Base-by-base conservation (phyloP, 2,329 filamentous ascomycete genomes). In the Colletotrichum musae region DNA sequence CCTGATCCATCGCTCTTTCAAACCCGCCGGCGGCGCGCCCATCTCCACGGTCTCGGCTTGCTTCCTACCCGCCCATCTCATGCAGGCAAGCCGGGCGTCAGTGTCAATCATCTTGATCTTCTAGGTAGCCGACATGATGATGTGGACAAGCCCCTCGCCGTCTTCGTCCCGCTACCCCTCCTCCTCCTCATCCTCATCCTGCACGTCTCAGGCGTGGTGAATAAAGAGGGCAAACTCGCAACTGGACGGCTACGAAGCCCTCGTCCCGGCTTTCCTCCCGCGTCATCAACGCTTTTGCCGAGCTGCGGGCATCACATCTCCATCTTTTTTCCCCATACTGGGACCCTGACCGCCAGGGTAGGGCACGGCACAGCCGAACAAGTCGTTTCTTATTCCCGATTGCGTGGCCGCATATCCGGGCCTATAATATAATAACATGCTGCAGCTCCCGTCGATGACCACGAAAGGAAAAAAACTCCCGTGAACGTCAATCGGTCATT, bases 351-450 rank as follows among this genome's bases (percentile, higher is more conserved):
- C 48, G 51, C 41, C 48, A 41, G 36, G 24, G 41, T 39, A 50
- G 52, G 60, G 52, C 24, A 54, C 47, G 59, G 18, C 52, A 43
- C 52, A 57, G 43, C 56, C 66, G 36, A 43, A 50, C 45, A 41
- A 41, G 26, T 56, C 21, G 41, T 26, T 47, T 48, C 59, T 70
- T 71, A 71, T 70, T 67, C 52, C 58, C 62, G 67, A 56, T 45
- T 24, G 51, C 24, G 36, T 36, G 21, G 47, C 48, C 39, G 52
- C 57, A 54, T 63, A 57, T 59, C 64, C 70, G 70, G 63, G 43
- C 52, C 61, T 71, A 62, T 52, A 53, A 61, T 66, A 58, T 50
- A 28, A 68, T 24, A 59, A 68, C 32, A 59, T 64, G 47, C 63
- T 48, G 21, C 52, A 47, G 32, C 43, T 62, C 43, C 54, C 52